Evolutionary conservation across 1,284 basidiomycete genomes (phyloP).

Genomic region (Heterobasidion annosum): DNA sequence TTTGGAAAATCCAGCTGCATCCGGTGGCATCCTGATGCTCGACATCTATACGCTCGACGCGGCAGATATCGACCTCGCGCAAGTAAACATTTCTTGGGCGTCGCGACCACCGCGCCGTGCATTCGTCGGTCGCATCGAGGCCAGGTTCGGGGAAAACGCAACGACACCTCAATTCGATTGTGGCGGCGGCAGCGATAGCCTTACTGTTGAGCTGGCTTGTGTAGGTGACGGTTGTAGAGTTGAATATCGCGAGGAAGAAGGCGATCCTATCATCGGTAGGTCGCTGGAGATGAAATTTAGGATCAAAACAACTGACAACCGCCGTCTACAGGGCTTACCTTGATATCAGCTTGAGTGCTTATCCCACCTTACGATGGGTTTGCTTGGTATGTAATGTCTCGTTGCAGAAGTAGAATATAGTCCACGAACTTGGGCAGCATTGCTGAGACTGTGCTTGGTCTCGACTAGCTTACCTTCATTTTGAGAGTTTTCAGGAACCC

Average conservation of each 20-base stretch:
- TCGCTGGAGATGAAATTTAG: neutral
- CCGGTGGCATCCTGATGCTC: neutral
- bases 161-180: neutral
- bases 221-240: conserved; percentile 1
- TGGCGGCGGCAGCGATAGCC: neutral
- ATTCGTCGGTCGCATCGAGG: neutral
- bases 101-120: neutral
- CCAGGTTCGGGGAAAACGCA: neutral
- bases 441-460: too few species aligned
- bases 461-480: too few species aligned
- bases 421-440: too few species aligned
- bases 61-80: neutral
- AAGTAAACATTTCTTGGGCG: neutral
- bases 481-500: too few species aligned
- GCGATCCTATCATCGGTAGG: neutral
- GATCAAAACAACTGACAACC: too few species aligned
- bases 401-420: too few species aligned
- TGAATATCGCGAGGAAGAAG: conserved; percentile 1
- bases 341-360: neutral
- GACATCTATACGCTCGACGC: neutral
- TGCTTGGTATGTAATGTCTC: too few species aligned
- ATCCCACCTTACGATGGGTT: neutral
- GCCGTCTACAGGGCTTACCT: neutral
- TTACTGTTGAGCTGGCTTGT: neutral
- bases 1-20: conserved; percentile 2